Evolutionary conservation across 768 basidiomycete species (phyloP), one percentile per base, ranked within the genome.

Genomic region (Leccinum aurantiacum): DNA sequence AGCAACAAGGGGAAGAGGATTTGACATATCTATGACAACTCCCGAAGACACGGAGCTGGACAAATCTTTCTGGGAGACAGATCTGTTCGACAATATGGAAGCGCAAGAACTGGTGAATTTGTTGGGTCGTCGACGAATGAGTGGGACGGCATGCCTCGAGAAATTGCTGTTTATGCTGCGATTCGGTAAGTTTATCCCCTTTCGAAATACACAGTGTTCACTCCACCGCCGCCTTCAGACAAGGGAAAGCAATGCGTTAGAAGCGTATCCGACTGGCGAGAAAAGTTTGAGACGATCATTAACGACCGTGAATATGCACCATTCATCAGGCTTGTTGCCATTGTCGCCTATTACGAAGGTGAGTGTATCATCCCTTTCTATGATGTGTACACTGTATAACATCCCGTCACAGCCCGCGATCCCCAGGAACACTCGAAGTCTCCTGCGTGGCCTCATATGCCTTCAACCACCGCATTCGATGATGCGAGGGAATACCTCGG

Each of bases 261-360:
- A 19, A 19, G 19, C 19, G 19, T 46, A 10, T 17, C 44, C 19
- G 8, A 46, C 19, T 46, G 44, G 44, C n/a, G n/a, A n/a, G 17
- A 46, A 10, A n/a, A 10, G 17, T 46, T 46, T 19, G 1, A n/a
- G 19, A 11, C 11, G 7, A 5, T 46, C 9, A 22, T 46, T 2
- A 3, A n/a, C 9, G 19, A 22, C 19, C 9, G 19, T 9, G 19
- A 22, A 19, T 46, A 4, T 22, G 17, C 19, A n/a, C 44, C 44
- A 19, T 19, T 46, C 19, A 19, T 22, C 19, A 46, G 19, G 44
- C 19, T 46, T 22, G 44, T 46, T 22, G 17, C 19, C 19, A 46
- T 46, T 3, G 19, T 46, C 19, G 44, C 67, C 10, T 69, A 67
- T 53, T 63, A 58, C 9, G 68, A 69, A 33, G 61, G 68, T 70